Evolutionary conservation across 1,139 yeast genomes (phyloP), one percentile per base, ranked within the genome.

Genomic region (Nadsonia starkeyi-henricii): DNA sequence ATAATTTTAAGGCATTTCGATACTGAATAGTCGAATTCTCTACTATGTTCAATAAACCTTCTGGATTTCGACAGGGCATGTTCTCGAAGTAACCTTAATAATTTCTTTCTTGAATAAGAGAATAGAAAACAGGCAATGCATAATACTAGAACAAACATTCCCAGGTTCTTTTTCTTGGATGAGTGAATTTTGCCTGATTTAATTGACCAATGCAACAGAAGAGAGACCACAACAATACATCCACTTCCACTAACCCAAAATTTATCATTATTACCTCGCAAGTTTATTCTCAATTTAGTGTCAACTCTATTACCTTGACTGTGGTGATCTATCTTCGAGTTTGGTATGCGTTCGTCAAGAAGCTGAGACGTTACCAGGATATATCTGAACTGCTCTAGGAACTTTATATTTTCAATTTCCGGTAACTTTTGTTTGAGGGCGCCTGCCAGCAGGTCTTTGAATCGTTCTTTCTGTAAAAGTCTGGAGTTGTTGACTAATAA

Each of bases 371-470:
- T 66, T 4, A 72, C 67, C 2, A 72, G 51, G 3, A 62, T 56
- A 54, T 71, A 73, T 43, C 73, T 63, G 54, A 72, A 71, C 49
- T 72, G 68, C 50, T 73, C 77, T 44, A 69, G 54, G 54, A 72
- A 73, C 46, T 60, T 55, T 20, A 55, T 45, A 19, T 60, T 64
- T 50, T 68, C 72, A 15, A 53, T 55, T 2, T 50, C 52, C 4
- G 60, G 52, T 20, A 68, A 57, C 19, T 53, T 49, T 20, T 63
- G 52, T 41, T 53, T 51, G 30, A 65, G 48, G 2, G 67, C 64
- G 15, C 53, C 45, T 18, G 55, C 51, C 8, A 65, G 45, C 45
- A 62, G 48, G 8, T 48, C 44, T 1, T 57, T 51, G 45, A 63
- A 61, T 28, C 62, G 54, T 23, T 51, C 52, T 42, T 53, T 51